A percentile compares a stretch with the other conserved stretches of the same genome.
Conservation (phyloP, 352 stramenopile species). For the Globisporangium irregulare region DNA sequence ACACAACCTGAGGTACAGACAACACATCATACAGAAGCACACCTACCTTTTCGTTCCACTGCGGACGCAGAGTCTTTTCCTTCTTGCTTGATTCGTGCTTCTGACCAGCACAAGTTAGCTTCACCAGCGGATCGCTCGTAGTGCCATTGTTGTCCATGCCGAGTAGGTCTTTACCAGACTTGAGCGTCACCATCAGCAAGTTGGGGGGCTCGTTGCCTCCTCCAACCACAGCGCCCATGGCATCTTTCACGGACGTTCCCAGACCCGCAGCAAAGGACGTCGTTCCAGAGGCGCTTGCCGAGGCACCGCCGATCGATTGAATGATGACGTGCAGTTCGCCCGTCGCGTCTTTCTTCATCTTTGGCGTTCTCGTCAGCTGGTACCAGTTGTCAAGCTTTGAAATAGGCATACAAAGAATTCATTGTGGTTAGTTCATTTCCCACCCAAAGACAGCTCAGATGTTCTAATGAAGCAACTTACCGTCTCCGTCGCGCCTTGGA, state of each 20-base stretch:
- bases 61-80: conserved; percentile 61
- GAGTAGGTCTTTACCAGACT: conserved; percentile 76
- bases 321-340: conserved; percentile 59
- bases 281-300: conserved; percentile 1
- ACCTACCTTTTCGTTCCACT: conserved; percentile 72
- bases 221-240: conserved; percentile 1
- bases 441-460: background rate
- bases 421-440: background rate
- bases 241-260: conserved; percentile 17
- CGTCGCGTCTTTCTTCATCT: conserved; percentile 74
- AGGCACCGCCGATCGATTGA: conserved; percentile 17
- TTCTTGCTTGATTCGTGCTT: conserved; percentile 79
- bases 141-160: conserved; percentile 83
- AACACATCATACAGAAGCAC: background rate
- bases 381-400: conserved; percentile 69
- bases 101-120: conserved; percentile 70
- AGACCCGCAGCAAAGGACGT: conserved; percentile 5
- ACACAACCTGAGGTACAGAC: background rate
- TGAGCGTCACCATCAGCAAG: conserved; percentile 65
- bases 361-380: conserved; percentile 49
- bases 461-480: conserved; percentile 9
- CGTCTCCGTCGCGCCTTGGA: conserved; percentile 33
- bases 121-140: conserved; percentile 86
- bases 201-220: conserved; percentile 44
- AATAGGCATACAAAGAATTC: background rate